Percentiles rank a stretch among this genome's conserved stretches.
Evolutionary conservation across 164 flowering plant species (phyloP).

Genomic region (Vitis amurensis): DNA sequence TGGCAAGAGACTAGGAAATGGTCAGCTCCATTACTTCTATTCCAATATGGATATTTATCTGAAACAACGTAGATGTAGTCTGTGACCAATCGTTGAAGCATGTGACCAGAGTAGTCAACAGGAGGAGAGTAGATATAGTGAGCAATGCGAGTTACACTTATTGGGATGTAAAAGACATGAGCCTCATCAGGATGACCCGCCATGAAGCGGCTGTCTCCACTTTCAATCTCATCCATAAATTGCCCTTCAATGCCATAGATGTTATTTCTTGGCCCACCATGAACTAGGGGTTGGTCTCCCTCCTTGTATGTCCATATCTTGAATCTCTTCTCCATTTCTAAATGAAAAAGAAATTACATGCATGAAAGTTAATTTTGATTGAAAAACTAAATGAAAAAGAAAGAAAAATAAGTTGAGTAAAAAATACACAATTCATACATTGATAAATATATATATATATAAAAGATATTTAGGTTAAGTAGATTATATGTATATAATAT

Average conservation of each 20-base stretch:
- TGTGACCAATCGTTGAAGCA: slow-evolving; percentile 23
- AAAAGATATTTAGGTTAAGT: no score
- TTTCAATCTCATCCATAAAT: slow-evolving; percentile 57
- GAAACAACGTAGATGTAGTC: slow-evolving; percentile 50
- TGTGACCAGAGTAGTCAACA: slow-evolving; percentile 25
- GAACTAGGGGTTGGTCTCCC: slow-evolving; percentile 60
- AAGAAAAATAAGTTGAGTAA: no score
- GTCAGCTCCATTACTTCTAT: slow-evolving; percentile 57
- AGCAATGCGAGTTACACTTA: slow-evolving; percentile 42
- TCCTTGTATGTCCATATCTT: slow-evolving; percentile 66
- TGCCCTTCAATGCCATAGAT: slow-evolving; percentile 66
- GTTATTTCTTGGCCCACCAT: slow-evolving; percentile 51
- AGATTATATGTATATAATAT: no score
- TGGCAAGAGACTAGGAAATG: slow-evolving; percentile 71
- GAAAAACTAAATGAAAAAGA: neutral
- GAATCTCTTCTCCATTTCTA: slow-evolving; percentile 74
- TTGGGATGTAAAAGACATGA: slow-evolving; percentile 54
- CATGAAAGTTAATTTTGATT: neutral
- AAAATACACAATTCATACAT: no score
- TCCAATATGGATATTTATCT: slow-evolving; percentile 62
- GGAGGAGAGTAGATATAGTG: slow-evolving; percentile 31
- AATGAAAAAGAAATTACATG: slow-evolving; percentile 14
- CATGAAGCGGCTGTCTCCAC: slow-evolving; percentile 23
- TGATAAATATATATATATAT: no score
- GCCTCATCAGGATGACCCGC: slow-evolving; percentile 56